Evolutionary conservation across 345 rosid genomes (phyloP).

Genomic region (Barbarea vulgaris): DNA sequence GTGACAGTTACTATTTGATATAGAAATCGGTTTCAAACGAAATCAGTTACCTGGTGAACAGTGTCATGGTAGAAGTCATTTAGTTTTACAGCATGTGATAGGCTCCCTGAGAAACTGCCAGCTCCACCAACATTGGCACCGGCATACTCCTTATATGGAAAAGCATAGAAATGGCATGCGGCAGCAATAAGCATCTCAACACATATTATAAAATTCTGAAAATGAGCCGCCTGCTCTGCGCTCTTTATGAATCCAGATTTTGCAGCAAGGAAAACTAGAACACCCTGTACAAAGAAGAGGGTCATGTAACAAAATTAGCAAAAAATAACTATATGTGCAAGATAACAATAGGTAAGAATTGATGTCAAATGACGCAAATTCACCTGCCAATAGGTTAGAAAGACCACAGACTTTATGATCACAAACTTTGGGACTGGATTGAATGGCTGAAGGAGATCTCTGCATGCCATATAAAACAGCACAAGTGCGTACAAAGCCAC

Average conservation of each 20-base stretch:
- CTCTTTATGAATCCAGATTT: slow-evolving; percentile 78
- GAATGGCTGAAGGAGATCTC: slow-evolving; percentile 97
- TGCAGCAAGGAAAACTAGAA: slow-evolving; percentile 96
- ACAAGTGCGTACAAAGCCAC: slow-evolving; percentile 91
- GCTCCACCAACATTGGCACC: slow-evolving; percentile 90
- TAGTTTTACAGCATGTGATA: slow-evolving; percentile 89
- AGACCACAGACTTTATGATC: slow-evolving; percentile 93
- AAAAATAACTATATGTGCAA: not conserved
- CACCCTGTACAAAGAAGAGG: slow-evolving; percentile 62
- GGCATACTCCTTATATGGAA: slow-evolving; percentile 97
- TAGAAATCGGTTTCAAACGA: not conserved
- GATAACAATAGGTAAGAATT: not conserved
- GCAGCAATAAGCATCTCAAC: slow-evolving; percentile 99
- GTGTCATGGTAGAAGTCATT: slow-evolving; percentile 98
- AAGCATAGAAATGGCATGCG: slow-evolving; percentile 87
- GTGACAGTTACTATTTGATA: not conserved
- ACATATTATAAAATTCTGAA: slow-evolving; percentile 86
- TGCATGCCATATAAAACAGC: slow-evolving; percentile 94
- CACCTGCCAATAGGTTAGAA: slow-evolving; percentile 99
- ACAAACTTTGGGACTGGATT: slow-evolving; percentile 98
- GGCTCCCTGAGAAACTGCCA: slow-evolving; percentile 74
- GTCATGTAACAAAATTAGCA: not conserved
- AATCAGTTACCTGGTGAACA: slow-evolving; percentile 78
- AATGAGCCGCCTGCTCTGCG: slow-evolving; percentile 82
- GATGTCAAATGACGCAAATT: slow-evolving; percentile 14